Percentiles rank a stretch among this genome's conserved stretches.
Conservation (phyloP, 768 basidiomycete genomes). For the Boletus sensibilis region DNA sequence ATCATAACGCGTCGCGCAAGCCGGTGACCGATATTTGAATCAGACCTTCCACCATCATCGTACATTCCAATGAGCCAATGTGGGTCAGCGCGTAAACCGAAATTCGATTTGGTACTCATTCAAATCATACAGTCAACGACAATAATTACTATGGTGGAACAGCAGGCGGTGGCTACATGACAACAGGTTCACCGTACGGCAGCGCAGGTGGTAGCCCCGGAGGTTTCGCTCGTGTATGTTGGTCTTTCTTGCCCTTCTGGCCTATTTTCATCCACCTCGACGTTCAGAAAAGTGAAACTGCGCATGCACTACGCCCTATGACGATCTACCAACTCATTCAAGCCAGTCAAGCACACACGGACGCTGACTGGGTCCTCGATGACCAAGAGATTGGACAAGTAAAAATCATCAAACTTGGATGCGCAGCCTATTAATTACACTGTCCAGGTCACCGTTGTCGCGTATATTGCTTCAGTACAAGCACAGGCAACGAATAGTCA, state of each 20-base stretch:
- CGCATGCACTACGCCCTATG: slow-evolving; percentile 64
- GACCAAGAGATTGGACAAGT: slow-evolving; percentile 81
- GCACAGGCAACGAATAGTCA: slow-evolving; percentile 77
- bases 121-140: slow-evolving; percentile 20
- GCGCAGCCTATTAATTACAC: slow-evolving; percentile 1
- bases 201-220: slow-evolving; percentile 61
- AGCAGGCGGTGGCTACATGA: slow-evolving; percentile 57
- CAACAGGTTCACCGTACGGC: slow-evolving; percentile 58
- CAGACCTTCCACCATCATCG: slow-evolving; percentile 1
- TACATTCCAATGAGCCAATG: slow-evolving; percentile 44
- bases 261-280: background rate
- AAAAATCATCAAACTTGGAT: slow-evolving; percentile 4
- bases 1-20: slow-evolving; percentile 25
- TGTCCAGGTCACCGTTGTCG: slow-evolving; percentile 68
- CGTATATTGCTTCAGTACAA: slow-evolving; percentile 65
- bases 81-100: slow-evolving; percentile 17
- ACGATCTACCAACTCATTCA: slow-evolving; percentile 73
- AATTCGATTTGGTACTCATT: slow-evolving; percentile 3
- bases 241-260: background rate
- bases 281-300: slow-evolving; percentile 37
- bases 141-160: slow-evolving; percentile 44
- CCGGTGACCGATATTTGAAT: slow-evolving; percentile 1
- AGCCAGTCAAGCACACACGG: slow-evolving; percentile 81
- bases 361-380: slow-evolving; percentile 87
- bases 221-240: slow-evolving; percentile 43